Base-by-base conservation (phyloP, 1,139 yeast species). In the Nadsonia starkeyi-henricii region DNA sequence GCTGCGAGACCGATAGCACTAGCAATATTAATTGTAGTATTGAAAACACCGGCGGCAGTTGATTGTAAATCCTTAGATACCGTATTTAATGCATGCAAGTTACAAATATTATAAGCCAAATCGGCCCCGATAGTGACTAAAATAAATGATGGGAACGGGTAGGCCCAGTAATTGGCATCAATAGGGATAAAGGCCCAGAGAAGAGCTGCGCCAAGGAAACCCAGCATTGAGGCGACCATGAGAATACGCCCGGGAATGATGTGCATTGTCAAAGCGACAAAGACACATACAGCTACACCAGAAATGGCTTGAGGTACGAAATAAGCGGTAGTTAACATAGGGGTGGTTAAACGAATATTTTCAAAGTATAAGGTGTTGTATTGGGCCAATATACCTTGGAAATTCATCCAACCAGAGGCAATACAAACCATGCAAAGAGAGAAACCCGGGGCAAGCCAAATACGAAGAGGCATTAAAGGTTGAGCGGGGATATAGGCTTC, bases 41-140 rank as follows among this genome's bases (percentile, higher is more conserved):
- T 71, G 53, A 71, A 71, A 3, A 71, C 63, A 3, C 75, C 75
- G 1, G 73, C 72, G 1, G 74, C 75, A 12, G 73, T 60, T 42
- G 71, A 65, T 50, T 70, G 74, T 41, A 67, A 54, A 3, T 59
- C 52, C 42, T 57, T 58, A 37, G 65, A 64, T 17, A 71, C 73
- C 0, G 72, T 62, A 2, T 69, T 64, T 30, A 71, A 58, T 1
- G 74, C 62, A 42, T 68, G 65, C 55, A 71, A 58, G 50, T 69
- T 71, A 26, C 67, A 63, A 19, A 72, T 70, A 52, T 72, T 72
- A 54, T 70, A 71, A 15, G 67, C 61, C 13, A 71, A 52, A 54
- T 72, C 76, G 0, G 74, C 74, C 1, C 75, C 76, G n/a, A 71
- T 47, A 39, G 69, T 74, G 0, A 65, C 57, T 19, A 68, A 55